These are phyloP conservation scores for Coelastrella sp. DNA, from an alignment of 139 green algal species.

Conservation along the genomic window DNA sequence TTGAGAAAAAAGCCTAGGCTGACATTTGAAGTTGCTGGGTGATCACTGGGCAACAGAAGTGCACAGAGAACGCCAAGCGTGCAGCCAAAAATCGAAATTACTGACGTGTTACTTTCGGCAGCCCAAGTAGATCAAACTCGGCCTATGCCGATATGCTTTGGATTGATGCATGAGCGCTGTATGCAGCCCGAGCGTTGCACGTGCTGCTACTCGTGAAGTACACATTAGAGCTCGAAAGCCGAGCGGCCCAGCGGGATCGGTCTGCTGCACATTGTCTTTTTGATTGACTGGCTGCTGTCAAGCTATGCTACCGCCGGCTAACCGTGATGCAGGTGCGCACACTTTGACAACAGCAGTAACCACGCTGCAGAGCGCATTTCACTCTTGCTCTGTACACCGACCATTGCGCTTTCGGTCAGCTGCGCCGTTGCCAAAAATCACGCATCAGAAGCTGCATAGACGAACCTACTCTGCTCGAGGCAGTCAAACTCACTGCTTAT, in stretches of 20 bases:
- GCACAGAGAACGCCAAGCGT: not conserved
- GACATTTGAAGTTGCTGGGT: too few relatives aligned
- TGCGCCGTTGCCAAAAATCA: too few relatives aligned
- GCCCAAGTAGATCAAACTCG: not conserved
- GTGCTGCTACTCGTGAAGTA: not conserved
- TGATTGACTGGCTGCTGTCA: too few relatives aligned
- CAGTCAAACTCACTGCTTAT: not conserved
- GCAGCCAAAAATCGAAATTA: not conserved
- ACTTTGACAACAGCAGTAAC: not conserved
- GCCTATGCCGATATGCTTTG: not conserved
- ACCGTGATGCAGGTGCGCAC: conserved; percentile 15
- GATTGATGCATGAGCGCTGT: not conserved
- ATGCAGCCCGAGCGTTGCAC: not conserved
- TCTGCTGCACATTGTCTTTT: not conserved
- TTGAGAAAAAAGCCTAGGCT: too few relatives aligned
- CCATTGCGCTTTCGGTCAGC: not conserved
- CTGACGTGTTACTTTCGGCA: not conserved
- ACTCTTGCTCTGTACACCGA: not conserved
- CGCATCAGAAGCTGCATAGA: not conserved
- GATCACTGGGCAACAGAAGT: too few relatives aligned
- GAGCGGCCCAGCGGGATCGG: not conserved
- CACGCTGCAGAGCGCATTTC: not conserved
- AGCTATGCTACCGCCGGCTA: conserved; percentile 30
- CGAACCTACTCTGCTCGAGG: not conserved
- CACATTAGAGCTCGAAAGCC: not conserved